Base-by-base conservation (phyloP, 108 stramenopile species). In the Cyclostephanos tholiformis region DNA sequence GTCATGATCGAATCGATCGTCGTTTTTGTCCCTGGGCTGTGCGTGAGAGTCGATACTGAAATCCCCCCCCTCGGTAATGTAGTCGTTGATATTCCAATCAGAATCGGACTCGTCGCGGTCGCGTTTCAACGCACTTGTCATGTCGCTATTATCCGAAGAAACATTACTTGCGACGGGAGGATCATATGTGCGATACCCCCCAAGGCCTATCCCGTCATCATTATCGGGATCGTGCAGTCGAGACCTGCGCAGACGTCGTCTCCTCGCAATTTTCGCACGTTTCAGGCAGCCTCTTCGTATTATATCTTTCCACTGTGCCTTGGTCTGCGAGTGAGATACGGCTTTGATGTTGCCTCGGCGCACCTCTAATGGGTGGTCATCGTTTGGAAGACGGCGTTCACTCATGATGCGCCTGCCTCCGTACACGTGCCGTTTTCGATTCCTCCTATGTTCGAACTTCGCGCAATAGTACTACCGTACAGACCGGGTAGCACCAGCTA, bases 241-340 rank as follows among this genome's bases (percentile, higher is more conserved):
- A 39, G 59, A 60, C 38, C 38, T 60, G 13, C 36, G 16, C 59
- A 65, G 46, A 0, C 72, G 51, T 19, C 65, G 63, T 16, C 20
- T 73, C 35, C 72, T 19, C 12, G 72, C 72, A 35, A 62, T 17
- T 39, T 73, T 73, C 5, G 62, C 72, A 39, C 72, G 63, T 48
- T 73, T 39, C 53, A 73, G 32, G 41, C 63, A 73, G 14, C 41
- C 52, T 65, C 30, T 36, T 17, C 72, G 72, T 44, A 73, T 17
- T 39, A 53, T 25, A 6, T 64, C 72, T 46, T 48, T 65, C 65
- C 49, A 65, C 29, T 51, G 27, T 17, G 65, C 49, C n/a, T 43
- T 17, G 4, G 46, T 17, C 4, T 65, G 65, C 39, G 46, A 26
- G 29, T 30, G 59, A 30, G 59, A 38, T 60, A 19, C 8, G 13